Conservation (phyloP, 192 early-diverging fungal genomes). For the Coemansia sp. region DNA sequence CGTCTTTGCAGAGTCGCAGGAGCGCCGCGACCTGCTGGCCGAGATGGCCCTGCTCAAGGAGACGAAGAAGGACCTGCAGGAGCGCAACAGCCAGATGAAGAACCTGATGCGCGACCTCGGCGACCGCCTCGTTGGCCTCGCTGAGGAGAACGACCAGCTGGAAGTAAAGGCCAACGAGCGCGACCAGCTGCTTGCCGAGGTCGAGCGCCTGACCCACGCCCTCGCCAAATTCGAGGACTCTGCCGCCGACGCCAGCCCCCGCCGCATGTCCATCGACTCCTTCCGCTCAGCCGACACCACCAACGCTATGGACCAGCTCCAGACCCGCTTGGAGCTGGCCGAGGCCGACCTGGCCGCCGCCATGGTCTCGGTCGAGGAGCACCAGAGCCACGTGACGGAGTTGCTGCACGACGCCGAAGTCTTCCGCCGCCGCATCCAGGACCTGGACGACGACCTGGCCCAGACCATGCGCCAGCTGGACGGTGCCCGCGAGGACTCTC, state of each 20-base stretch:
- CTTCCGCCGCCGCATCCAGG: constrained; percentile 9
- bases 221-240: constrained; percentile 12
- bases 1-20: constrained; percentile 2
- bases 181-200: constrained; percentile 19
- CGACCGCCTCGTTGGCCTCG: constrained; percentile 40
- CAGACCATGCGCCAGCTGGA: constrained; percentile 26
- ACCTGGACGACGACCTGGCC: constrained; percentile 22
- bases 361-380: constrained; percentile 15
- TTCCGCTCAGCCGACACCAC: neutral
- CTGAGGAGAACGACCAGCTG: constrained; percentile 47
- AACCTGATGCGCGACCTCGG: constrained; percentile 41
- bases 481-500: constrained; percentile 11
- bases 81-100: constrained; percentile 44
- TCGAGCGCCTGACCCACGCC: constrained; percentile 1
- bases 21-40: constrained; percentile 8
- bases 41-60: constrained; percentile 21
- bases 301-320: constrained; percentile 14
- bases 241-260: neutral
- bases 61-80: constrained; percentile 35
- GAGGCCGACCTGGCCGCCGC: constrained; percentile 32
- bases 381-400: constrained; percentile 10
- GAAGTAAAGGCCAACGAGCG: constrained; percentile 32
- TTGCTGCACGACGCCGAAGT: constrained; percentile 11
- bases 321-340: constrained; percentile 17
- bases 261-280: constrained; percentile 1